Evolutionary conservation across 2,329 filamentous ascomycete species (phyloP), one percentile per base, ranked within the genome.

Genomic region (Ascochyta koolunga): DNA sequence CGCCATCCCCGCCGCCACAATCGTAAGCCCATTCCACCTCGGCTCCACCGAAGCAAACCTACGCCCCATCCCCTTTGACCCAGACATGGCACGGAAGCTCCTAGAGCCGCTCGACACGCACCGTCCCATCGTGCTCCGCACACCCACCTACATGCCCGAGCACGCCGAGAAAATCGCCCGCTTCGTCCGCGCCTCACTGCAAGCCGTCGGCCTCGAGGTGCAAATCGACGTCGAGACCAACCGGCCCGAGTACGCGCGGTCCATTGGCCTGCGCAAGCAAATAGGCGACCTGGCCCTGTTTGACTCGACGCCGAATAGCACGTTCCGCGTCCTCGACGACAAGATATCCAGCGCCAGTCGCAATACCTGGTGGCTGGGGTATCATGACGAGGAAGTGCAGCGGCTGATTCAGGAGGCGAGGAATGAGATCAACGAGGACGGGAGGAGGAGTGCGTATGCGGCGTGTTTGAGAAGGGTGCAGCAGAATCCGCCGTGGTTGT

Each of bases 241-340:
- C 15, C 47, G 47, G 6, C 47, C 38, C 10, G 47, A 41, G 7
- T 50, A 50, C 22, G 47, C 47, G 4, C 18, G 29, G 15, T 42
- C 38, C 4, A 43, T 50, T n/a, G 38, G 47, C 5, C 13, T 50
- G 11, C 25, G 31, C 18, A 50, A 50, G 35, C 16, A 43, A 6
- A 43, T 50, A 13, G 47, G 38, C 3, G 47, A 44, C 37, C 18
- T 43, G 16, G 38, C 47, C 5, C 33, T 50, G 19, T 50, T 50
- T 24, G 38, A 50, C 29, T 43, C 47, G 3, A 42, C 47, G 24
- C 47, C 47, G 16, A 50, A 50, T 16, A 42, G 37, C 38, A 50
- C 47, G 8, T 50, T 50, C n/a, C 47, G 47, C n/a, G 38, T 50
- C 5, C 21, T 50, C 2, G 47, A 50, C 32, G 47, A 50, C 39